Base-by-base conservation (phyloP, 192 early-diverging fungal genomes). In the Mortierella hygrophila region DNA sequence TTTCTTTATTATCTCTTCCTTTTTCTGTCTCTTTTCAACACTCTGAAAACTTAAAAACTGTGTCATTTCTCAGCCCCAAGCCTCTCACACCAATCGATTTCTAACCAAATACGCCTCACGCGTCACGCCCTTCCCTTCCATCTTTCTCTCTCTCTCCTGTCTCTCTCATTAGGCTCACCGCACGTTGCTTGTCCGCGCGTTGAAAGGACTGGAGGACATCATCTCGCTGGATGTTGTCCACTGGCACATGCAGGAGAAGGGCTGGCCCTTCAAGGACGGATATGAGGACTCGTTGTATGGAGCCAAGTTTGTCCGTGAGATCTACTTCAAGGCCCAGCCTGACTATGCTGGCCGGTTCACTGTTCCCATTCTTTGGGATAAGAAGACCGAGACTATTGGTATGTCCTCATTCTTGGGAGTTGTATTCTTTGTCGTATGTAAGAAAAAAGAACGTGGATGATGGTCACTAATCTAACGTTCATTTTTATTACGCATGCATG, bases 291-390 rank as follows among this genome's bases (percentile, higher is more conserved):
- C 92, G 13, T 85, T 97, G 38, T 95, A 97, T 74, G 88, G 93
- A 52, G 93, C 94, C 46, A 88, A 95, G 80, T 95, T 93, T 88
- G 78, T 98, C 41, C 90, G 94, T 32, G 98, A 99, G 52, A 60
- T 99, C 18, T 99, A 99, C 90, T 95, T 95, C 90, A 98, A 97
- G 91, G 97, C 95, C 13, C 90, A 97, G 63, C 92, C 95, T 21
- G 89, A 96, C 72, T 97, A 97, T 77, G 26, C 54, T 10, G 94
- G 90, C n/a, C 89, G 94, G 32, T 95, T 95, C 87, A 99, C 98
- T 3, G 98, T 99, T 4, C 98, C 98, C 29, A 93, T 99, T 55
- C 93, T 99, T 35, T 99, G 97, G 98, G 98, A 99, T 90, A 99
- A 96, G 92, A 97, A 98, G 89, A 88, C 89, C 40, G 70, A 93